Percentiles rank a stretch among this genome's conserved stretches.
Evolutionary conservation across 805 yeast species (phyloP).

Genomic region (Candida ascalaphidarum): DNA sequence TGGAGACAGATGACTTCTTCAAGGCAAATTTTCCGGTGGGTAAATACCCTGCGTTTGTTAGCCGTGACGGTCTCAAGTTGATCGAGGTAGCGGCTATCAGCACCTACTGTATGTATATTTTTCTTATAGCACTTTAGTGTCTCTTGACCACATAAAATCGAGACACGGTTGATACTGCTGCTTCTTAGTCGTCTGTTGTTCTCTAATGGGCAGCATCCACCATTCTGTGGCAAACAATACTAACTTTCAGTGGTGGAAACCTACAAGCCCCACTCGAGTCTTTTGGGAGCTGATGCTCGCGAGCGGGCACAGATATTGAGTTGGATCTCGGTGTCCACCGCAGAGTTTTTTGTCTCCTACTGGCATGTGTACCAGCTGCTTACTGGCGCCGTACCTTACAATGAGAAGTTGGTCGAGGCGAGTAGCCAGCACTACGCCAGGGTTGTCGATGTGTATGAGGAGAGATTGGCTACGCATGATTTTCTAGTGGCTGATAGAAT

Average conservation of each 20-base stretch:
- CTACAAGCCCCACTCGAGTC: constrained; percentile 34
- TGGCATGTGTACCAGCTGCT: constrained; percentile 51
- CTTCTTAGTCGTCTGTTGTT: constrained; percentile 71
- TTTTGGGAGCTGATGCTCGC: constrained; percentile 57
- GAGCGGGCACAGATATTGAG: constrained; percentile 61
- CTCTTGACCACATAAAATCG: too few species aligned
- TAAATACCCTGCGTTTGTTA: constrained; percentile 61
- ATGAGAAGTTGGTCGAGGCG: constrained; percentile 60
- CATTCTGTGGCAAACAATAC: constrained; percentile 42
- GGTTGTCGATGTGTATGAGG: constrained; percentile 41
- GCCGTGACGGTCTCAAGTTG: constrained; percentile 65
- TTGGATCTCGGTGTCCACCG: constrained; percentile 73
- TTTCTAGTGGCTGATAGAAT: constrained; percentile 62
- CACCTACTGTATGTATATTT: constrained; percentile 50
- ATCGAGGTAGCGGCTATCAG: constrained; percentile 61
- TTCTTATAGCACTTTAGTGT: too few species aligned
- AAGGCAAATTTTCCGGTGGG: constrained; percentile 52
- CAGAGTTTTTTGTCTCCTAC: constrained; percentile 45
- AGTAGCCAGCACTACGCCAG: constrained; percentile 18
- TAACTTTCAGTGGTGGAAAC: constrained; percentile 36
- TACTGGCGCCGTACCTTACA: constrained; percentile 61
- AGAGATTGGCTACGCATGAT: constrained; percentile 50
- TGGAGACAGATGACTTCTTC: constrained; percentile 33
- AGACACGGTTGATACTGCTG: constrained; percentile 52
- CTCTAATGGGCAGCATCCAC: constrained; percentile 77